A percentile compares a stretch with the other conserved stretches of the same genome.
Evolutionary conservation across 2,329 filamentous ascomycete species (phyloP).

Genomic region (Myotisia sp.): DNA sequence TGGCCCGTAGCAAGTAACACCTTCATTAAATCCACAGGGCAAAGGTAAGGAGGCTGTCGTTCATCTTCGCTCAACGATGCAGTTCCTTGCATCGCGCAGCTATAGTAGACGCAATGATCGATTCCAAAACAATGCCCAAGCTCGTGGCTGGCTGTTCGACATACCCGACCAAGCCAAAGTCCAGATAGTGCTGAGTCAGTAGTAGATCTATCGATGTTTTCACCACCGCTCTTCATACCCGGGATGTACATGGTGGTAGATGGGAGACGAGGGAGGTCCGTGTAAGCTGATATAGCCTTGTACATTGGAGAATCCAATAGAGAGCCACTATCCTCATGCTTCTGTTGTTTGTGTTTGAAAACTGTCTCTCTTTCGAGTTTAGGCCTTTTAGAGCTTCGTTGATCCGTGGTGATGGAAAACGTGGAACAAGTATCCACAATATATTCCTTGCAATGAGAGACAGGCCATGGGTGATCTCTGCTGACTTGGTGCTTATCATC

Average conservation of each 20-base stretch:
- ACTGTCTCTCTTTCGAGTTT: not conserved
- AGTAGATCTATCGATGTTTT: slow-evolving; percentile 5
- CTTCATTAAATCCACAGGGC: slow-evolving; percentile 20
- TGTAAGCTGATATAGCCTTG: slow-evolving; percentile 11
- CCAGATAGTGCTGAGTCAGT: slow-evolving; percentile 19
- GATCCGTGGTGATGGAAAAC: too few relatives aligned
- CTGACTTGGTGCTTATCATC: slow-evolving; percentile 29
- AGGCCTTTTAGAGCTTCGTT: too few relatives aligned
- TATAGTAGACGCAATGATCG: slow-evolving; percentile 43
- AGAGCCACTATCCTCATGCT: slow-evolving; percentile 1
- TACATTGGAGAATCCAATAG: slow-evolving; percentile 9
- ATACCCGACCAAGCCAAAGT: slow-evolving; percentile 46
- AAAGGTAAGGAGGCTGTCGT: slow-evolving; percentile 22
- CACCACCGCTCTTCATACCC: not conserved
- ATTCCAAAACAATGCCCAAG: slow-evolving; percentile 54
- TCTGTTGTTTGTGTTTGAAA: not conserved
- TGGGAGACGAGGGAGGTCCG: slow-evolving; percentile 5
- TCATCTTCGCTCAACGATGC: slow-evolving; percentile 20
- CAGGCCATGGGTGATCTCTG: slow-evolving; percentile 47
- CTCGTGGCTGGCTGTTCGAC: slow-evolving; percentile 49
- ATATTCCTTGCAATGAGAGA: slow-evolving; percentile 45
- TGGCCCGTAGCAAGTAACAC: slow-evolving; percentile 14
- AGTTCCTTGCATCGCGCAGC: slow-evolving; percentile 23
- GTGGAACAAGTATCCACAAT: slow-evolving; percentile 6
- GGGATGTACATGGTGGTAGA: not conserved